Evolutionary conservation across 2,329 filamentous ascomycete species (phyloP).

Genomic region (Xylariaceae sp.): DNA sequence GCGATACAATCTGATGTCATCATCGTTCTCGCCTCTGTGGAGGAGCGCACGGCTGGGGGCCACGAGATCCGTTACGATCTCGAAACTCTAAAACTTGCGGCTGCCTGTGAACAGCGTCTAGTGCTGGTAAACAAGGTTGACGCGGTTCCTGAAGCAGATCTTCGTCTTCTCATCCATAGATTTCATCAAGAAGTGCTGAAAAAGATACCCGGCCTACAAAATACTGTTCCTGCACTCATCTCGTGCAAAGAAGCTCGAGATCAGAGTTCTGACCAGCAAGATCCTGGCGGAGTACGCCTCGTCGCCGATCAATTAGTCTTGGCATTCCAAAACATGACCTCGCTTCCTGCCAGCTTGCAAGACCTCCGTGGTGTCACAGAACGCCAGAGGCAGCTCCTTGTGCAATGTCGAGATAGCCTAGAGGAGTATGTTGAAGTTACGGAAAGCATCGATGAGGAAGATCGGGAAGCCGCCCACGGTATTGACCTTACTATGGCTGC

Average conservation of each 20-base stretch:
- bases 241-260: slow-evolving; percentile 71
- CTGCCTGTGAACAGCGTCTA: slow-evolving; percentile 55
- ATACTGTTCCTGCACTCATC: slow-evolving; percentile 60
- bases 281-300: slow-evolving; percentile 70
- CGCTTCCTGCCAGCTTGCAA: slow-evolving; percentile 73
- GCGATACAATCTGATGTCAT: slow-evolving; percentile 86
- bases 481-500: slow-evolving; percentile 89
- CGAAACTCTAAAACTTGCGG: slow-evolving; percentile 62
- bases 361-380: slow-evolving; percentile 90
- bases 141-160: slow-evolving; percentile 45
- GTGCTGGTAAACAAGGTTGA: slow-evolving; percentile 71
- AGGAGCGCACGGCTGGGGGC: slow-evolving; percentile 50
- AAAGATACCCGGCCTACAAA: slow-evolving; percentile 50
- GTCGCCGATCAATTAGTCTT: slow-evolving; percentile 72
- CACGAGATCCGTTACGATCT: slow-evolving; percentile 58
- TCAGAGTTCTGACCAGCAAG: slow-evolving; percentile 44
- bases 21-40: slow-evolving; percentile 79
- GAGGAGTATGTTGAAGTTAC: slow-evolving; percentile 74
- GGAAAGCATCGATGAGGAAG: slow-evolving; percentile 32
- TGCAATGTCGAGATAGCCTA: slow-evolving; percentile 74
- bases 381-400: slow-evolving; percentile 82
- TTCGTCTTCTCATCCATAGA: slow-evolving; percentile 47
- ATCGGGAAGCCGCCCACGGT: slow-evolving; percentile 48
- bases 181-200: slow-evolving; percentile 50
- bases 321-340: slow-evolving; percentile 75